Conservation (phyloP, 2,329 filamentous ascomycete genomes). For the Periglandula ipomoeae region DNA sequence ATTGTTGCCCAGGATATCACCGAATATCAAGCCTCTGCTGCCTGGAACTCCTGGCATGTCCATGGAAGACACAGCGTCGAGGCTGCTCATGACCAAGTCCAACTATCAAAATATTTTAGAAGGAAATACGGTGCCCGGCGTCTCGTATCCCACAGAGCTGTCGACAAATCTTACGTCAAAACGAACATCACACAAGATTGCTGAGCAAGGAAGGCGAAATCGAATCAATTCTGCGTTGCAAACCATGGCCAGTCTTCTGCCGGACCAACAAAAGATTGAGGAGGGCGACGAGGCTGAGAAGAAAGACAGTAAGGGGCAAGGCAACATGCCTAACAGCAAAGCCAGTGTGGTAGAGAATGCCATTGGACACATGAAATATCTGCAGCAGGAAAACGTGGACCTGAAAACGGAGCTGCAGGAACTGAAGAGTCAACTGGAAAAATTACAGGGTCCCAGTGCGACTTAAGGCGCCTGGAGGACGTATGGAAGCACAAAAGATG, state of each 20-base stretch:
- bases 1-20: constrained; percentile 79
- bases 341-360: constrained; percentile 96
- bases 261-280: constrained; percentile 38
- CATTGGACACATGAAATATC: constrained; percentile 84
- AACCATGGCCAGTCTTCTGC: constrained; percentile 83
- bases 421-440: constrained; percentile 23
- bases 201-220: constrained; percentile 90
- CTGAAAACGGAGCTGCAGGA: constrained; percentile 52
- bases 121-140: constrained; percentile 80
- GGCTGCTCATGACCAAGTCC: constrained; percentile 83
- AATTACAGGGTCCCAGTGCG: constrained; percentile 3
- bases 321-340: constrained; percentile 68
- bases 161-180: constrained; percentile 94
- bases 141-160: constrained; percentile 82
- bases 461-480: not conserved
- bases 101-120: constrained; percentile 98
- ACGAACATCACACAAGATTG: constrained; percentile 94
- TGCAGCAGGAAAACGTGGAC: constrained; percentile 64
- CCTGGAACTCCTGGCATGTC: constrained; percentile 48
- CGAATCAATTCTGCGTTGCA: constrained; percentile 90
- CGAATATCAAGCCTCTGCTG: constrained; percentile 84
- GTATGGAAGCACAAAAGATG: not conserved
- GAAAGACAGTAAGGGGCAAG: constrained; percentile 35
- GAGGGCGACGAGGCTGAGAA: constrained; percentile 36
- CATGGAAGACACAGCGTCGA: constrained; percentile 52